Conservation (phyloP, 2,329 filamentous ascomycete species). For the Xylariaceae sp. region DNA sequence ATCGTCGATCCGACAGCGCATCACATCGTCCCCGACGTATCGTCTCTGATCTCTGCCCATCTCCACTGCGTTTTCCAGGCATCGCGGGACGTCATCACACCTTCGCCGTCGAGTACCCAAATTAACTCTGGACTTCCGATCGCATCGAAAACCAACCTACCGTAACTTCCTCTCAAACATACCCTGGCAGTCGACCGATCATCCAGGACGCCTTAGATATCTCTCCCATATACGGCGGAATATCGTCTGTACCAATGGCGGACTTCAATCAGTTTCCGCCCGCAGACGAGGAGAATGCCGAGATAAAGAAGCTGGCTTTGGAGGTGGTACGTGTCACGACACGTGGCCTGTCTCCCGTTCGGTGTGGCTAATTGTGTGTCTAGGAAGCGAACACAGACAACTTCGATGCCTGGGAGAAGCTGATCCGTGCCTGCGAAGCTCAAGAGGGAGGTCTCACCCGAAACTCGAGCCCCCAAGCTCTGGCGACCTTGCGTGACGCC, state of each 20-base stretch:
- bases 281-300: constrained; percentile 73
- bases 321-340: constrained; percentile 70
- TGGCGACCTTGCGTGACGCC: constrained; percentile 76
- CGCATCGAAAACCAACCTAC: too few relatives aligned
- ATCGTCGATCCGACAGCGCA: too few relatives aligned
- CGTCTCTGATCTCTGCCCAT: too few relatives aligned
- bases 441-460: constrained; percentile 92
- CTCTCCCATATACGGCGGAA: background rate
- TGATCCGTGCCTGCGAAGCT: constrained; percentile 74
- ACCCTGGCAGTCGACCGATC: too few relatives aligned
- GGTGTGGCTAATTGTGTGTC: constrained; percentile 12
- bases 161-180: too few relatives aligned
- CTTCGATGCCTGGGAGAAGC: constrained; percentile 92
- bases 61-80: too few relatives aligned
- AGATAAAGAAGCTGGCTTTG: constrained; percentile 71
- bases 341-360: background rate
- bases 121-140: too few relatives aligned
- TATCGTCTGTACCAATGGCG: constrained; percentile 48
- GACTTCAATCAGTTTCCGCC: constrained; percentile 66
- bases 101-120: too few relatives aligned
- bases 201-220: too few relatives aligned
- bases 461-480: constrained; percentile 91
- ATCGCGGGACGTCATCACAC: too few relatives aligned
- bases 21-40: too few relatives aligned
- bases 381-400: constrained; percentile 73